Evolutionary conservation across 169 alveolate genomes (phyloP).

Genomic region (Cryptosporidium andersoni): DNA sequence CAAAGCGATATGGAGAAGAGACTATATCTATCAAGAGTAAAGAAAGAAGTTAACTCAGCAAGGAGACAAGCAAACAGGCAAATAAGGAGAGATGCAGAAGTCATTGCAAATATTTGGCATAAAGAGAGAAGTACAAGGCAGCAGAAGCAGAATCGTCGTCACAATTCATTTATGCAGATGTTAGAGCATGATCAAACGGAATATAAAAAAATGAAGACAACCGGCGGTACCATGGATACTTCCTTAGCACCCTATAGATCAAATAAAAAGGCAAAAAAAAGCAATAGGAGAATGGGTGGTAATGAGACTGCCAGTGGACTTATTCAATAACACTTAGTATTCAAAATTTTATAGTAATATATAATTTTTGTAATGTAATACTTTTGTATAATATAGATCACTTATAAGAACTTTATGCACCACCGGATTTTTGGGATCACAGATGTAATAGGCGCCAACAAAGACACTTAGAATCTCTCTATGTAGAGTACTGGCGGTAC

Average conservation of each 20-base stretch:
- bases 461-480: too few species aligned
- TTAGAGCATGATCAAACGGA: constrained; percentile 73
- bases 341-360: neutral
- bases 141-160: constrained; percentile 3
- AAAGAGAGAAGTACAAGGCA: constrained; percentile 13
- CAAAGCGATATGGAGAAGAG: constrained; percentile 43
- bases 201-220: constrained; percentile 75
- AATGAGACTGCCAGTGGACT: constrained; percentile 58
- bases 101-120: constrained; percentile 19
- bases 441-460: too few species aligned
- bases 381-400: neutral
- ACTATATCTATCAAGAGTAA: constrained; percentile 27
- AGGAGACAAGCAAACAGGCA: constrained; percentile 71
- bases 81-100: constrained; percentile 57
- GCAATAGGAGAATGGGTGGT: constrained; percentile 70
- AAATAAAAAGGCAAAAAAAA: constrained; percentile 69
- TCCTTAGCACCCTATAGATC: constrained; percentile 72
- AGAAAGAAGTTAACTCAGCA: constrained; percentile 48
- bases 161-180: constrained; percentile 65
- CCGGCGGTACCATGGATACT: constrained; percentile 77
- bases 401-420: neutral
- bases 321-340: constrained; percentile 14
- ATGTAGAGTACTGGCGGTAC: too few species aligned
- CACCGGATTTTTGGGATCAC: neutral
- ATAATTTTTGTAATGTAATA: neutral